Conservation (phyloP, 768 basidiomycete species). For the Suillus weaverae region DNA sequence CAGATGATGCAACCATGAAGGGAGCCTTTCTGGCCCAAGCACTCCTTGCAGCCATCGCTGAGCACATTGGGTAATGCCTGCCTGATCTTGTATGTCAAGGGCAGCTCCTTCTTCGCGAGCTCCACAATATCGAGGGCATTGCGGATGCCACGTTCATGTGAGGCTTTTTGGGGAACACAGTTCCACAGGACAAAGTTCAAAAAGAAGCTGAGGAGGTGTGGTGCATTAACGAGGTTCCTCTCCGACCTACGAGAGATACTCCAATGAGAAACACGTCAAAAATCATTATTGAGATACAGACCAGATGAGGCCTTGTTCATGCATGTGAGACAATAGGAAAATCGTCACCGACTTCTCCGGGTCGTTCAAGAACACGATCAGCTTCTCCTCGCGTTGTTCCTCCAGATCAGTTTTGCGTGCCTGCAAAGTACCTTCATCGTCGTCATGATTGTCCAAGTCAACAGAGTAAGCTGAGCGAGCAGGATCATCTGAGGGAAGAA, state of each 20-base stretch:
- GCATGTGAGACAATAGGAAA: slow-evolving; percentile 71
- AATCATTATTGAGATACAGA: slow-evolving; percentile 28
- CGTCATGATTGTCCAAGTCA: slow-evolving; percentile 21
- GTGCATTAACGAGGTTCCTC: slow-evolving; percentile 48
- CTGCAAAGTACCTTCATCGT: slow-evolving; percentile 38
- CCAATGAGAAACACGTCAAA: not conserved
- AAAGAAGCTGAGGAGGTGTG: slow-evolving; percentile 60
- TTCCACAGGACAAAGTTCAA: slow-evolving; percentile 59
- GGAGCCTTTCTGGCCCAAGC: slow-evolving; percentile 47
- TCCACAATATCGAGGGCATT: slow-evolving; percentile 46
- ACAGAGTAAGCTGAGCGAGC: slow-evolving; percentile 17
- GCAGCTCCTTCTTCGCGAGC: slow-evolving; percentile 43
- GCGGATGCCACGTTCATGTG: slow-evolving; percentile 45
- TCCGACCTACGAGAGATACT: slow-evolving; percentile 38
- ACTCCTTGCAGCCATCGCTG: slow-evolving; percentile 45
- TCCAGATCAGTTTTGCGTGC: slow-evolving; percentile 34
- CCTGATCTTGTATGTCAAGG: slow-evolving; percentile 40
- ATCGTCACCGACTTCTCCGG: slow-evolving; percentile 59
- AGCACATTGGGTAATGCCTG: slow-evolving; percentile 45
- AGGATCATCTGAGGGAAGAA: slow-evolving; percentile 24
- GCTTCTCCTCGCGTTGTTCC: slow-evolving; percentile 42
- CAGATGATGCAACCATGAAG: too few relatives aligned
- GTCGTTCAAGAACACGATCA: slow-evolving; percentile 57
- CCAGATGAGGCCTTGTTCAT: slow-evolving; percentile 70
- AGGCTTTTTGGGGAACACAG: slow-evolving; percentile 49